Conservation (phyloP, 2,329 filamentous ascomycete genomes). For the Diaporthe vexans region DNA sequence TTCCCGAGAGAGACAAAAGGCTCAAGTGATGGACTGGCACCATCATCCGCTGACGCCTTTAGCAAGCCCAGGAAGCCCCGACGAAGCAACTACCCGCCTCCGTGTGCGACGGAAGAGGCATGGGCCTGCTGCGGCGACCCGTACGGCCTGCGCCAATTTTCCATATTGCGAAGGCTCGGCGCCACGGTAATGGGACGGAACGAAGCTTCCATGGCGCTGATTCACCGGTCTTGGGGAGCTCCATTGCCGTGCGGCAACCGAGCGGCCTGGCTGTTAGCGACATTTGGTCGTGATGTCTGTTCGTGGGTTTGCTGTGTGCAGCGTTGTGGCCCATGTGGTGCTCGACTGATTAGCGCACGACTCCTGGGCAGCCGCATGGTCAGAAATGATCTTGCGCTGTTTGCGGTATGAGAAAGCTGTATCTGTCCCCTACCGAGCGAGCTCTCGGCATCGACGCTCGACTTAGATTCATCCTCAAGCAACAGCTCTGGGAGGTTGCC, state of each 20-base stretch:
- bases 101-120: constrained; percentile 37
- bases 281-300: background rate
- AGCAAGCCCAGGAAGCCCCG: constrained; percentile 15
- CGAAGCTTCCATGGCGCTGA: background rate
- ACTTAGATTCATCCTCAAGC: background rate
- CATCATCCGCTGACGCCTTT: constrained; percentile 16
- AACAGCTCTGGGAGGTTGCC: too few species aligned
- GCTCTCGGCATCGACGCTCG: background rate
- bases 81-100: constrained; percentile 33
- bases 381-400: too few species aligned
- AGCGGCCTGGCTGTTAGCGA: background rate
- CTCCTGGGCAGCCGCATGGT: background rate
- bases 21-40: background rate
- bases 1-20: background rate
- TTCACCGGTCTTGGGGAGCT: constrained; percentile 12
- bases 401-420: background rate
- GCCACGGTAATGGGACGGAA: constrained; percentile 24
- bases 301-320: background rate
- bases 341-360: too few species aligned
- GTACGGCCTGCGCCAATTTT: constrained; percentile 18
- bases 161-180: constrained; percentile 5
- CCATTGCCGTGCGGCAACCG: background rate
- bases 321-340: background rate
- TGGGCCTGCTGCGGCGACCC: constrained; percentile 38
- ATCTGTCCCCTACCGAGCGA: background rate